phyloP scores from a whole-genome alignment of 2,329 filamentous ascomycete species.

The Cytospora piceicola region DNA sequence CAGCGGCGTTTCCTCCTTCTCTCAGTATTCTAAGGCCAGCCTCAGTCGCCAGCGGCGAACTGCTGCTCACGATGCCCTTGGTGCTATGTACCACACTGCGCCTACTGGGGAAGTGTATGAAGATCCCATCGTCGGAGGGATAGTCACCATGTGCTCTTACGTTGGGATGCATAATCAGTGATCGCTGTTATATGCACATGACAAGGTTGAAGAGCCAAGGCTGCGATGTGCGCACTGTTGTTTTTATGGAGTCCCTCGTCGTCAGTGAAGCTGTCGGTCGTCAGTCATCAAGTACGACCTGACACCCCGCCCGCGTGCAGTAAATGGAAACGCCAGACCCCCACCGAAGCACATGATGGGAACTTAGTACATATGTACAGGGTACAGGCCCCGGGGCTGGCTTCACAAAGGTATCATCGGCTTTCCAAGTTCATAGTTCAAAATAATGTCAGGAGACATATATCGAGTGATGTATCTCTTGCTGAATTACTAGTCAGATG shows the following conservation, averaged over 20 bases:
- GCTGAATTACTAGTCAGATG: no score
- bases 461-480: no score
- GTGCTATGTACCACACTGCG: conserved; percentile 91
- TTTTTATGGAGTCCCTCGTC: not conserved
- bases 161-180: not conserved
- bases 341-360: not conserved
- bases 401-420: not conserved
- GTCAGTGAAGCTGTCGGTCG: no score
- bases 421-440: no score
- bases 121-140: conserved; percentile 27
- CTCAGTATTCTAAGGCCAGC: conserved; percentile 81
- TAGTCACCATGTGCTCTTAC: conserved; percentile 13
- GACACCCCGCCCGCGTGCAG: not conserved
- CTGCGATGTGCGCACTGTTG: not conserved
- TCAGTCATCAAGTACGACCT: no score
- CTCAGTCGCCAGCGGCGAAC: conserved; percentile 83
- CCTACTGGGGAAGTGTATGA: conserved; percentile 60
- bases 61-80: conserved; percentile 85
- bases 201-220: not conserved
- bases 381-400: no score
- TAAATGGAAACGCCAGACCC: not conserved
- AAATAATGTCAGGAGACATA: no score
- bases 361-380: not conserved
- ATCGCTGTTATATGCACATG: not conserved
- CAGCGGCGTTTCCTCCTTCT: conserved; percentile 87